These are phyloP conservation scores for Chaetomidium leptoderma DNA, from an alignment of 495 filamentous ascomycete genomes.

Conservation along the genomic window DNA sequence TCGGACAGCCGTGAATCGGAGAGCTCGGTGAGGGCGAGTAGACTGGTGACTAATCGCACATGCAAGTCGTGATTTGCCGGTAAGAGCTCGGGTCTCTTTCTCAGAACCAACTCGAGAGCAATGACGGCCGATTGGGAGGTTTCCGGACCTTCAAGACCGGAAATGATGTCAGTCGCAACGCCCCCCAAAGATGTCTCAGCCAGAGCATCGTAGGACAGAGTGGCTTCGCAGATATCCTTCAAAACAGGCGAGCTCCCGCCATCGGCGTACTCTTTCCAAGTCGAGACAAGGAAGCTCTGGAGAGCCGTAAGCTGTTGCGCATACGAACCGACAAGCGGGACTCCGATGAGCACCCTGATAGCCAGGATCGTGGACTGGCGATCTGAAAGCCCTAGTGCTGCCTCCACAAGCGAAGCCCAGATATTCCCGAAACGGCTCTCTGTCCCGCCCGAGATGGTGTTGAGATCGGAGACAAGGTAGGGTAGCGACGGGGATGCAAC, in stretches of 20 bases:
- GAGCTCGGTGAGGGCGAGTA: conserved; percentile 45
- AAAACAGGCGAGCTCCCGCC: conserved; percentile 22
- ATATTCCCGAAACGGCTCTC: conserved; percentile 36
- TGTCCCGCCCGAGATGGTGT: conserved; percentile 29
- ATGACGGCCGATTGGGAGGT: conserved; percentile 26
- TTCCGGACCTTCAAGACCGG: conserved; percentile 14
- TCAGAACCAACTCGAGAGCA: conserved; percentile 40
- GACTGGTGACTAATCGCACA: conserved; percentile 39
- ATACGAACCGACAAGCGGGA: conserved; percentile 26
- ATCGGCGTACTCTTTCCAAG: conserved; percentile 32
- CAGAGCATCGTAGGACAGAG: conserved; percentile 34
- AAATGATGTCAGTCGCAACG: conserved; percentile 32
- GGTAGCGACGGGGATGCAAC: conserved; percentile 35
- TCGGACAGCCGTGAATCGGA: conserved; percentile 30
- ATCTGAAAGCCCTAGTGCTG: conserved; percentile 28
- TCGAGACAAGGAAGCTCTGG: conserved; percentile 39
- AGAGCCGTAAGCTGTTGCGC: conserved; percentile 30
- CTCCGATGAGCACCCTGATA: conserved; percentile 39
- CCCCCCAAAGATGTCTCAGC: conserved; percentile 21
- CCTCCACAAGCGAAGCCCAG: conserved; percentile 35
- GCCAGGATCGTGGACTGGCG: conserved; percentile 22
- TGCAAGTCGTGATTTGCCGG: conserved; percentile 32
- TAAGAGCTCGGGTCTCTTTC: conserved; percentile 34
- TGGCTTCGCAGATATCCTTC: conserved; percentile 39
- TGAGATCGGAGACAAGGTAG: conserved; percentile 37